Percentiles rank a stretch among this genome's conserved stretches.
phyloP scores from a whole-genome alignment of 2,329 filamentous ascomycete species.

The Sclerotinia spermophila region DNA sequence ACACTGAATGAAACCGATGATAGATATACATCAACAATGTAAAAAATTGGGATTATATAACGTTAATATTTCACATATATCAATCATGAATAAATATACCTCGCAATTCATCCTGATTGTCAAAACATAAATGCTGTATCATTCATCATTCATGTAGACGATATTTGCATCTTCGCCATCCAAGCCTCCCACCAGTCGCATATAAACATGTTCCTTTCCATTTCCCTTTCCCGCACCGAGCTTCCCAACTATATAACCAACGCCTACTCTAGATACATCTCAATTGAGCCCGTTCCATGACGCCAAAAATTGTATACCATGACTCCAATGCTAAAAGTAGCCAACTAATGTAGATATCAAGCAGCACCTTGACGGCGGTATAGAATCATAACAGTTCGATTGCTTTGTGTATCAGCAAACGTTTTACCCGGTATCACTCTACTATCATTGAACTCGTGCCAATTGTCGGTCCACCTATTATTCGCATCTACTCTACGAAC shows the following conservation, averaged over 20 bases:
- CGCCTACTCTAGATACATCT: neutral
- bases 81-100: neutral
- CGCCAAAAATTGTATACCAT: neutral
- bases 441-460: conserved; percentile 17
- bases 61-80: neutral
- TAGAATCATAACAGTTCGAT: neutral
- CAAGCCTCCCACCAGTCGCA: neutral
- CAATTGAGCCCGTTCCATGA: neutral
- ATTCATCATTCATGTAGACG: neutral
- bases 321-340: neutral
- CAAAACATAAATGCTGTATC: neutral
- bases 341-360: neutral
- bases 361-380: conserved; percentile 7
- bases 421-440: neutral
- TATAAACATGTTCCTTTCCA: conserved; percentile 27
- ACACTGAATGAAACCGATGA: neutral
- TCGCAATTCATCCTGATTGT: neutral
- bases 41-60: neutral
- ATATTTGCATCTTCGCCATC: neutral
- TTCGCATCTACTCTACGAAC: conserved; percentile 13
- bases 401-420: conserved; percentile 12
- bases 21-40: neutral
- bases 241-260: conserved; percentile 11
- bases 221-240: neutral
- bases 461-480: conserved; percentile 8